Conservation (phyloP, 2,329 filamentous ascomycete species). For the Thelonectria olida region DNA sequence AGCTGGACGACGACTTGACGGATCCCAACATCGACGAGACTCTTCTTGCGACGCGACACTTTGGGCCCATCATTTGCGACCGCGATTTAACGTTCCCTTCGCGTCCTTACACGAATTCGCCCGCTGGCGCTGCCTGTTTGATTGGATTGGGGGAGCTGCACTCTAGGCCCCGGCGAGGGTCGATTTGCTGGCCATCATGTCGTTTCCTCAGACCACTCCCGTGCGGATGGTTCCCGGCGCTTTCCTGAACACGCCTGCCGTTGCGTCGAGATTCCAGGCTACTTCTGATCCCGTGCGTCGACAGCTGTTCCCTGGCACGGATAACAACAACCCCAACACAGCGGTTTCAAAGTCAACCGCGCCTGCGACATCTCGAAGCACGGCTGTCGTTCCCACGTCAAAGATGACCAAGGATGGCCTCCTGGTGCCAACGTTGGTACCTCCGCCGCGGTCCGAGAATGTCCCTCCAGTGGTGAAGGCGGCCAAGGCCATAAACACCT, state of each 20-base stretch:
- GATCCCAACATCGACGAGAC: slow-evolving; percentile 20
- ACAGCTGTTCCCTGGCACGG: slow-evolving; percentile 56
- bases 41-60: slow-evolving; percentile 24
- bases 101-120: slow-evolving; percentile 42
- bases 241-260: slow-evolving; percentile 78
- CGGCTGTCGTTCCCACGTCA: slow-evolving; percentile 28
- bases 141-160: slow-evolving; percentile 43
- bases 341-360: slow-evolving; percentile 30
- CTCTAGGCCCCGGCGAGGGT: slow-evolving; percentile 40
- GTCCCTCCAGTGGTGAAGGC: slow-evolving; percentile 80
- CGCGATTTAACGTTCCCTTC: slow-evolving; percentile 24
- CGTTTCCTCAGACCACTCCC: slow-evolving; percentile 69
- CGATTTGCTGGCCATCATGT: slow-evolving; percentile 55
- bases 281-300: slow-evolving; percentile 59
- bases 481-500: slow-evolving; percentile 83
- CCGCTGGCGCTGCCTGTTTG: slow-evolving; percentile 33
- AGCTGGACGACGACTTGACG: slow-evolving; percentile 36
- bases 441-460: slow-evolving; percentile 56
- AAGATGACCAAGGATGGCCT: slow-evolving; percentile 40
- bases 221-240: slow-evolving; percentile 78
- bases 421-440: slow-evolving; percentile 45
- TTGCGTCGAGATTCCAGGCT: slow-evolving; percentile 57
- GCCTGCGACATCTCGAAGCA: slow-evolving; percentile 31
- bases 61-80: slow-evolving; percentile 5
- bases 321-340: slow-evolving; percentile 34